These are phyloP conservation scores for Micractinium sp. DNA, from an alignment of 139 green algal species.

Conservation along the genomic window DNA sequence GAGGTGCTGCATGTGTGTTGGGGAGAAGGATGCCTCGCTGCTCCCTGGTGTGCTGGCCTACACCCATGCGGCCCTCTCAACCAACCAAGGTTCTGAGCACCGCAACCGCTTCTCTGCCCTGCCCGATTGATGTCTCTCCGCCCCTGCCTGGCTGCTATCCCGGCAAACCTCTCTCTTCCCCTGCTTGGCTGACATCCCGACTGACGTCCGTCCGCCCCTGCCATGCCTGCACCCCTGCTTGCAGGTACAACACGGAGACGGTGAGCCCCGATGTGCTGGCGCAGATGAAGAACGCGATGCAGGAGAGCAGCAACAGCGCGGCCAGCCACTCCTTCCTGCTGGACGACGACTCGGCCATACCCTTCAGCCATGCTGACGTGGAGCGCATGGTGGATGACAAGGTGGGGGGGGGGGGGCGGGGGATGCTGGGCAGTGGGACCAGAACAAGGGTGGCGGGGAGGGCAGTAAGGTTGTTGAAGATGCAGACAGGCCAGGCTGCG, in stretches of 20 bases:
- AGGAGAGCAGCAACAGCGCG: constrained; percentile 71
- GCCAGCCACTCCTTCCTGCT: constrained; percentile 96
- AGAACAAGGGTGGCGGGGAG: too few relatives aligned
- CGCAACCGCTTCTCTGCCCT: background rate
- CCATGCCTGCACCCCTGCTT: background rate
- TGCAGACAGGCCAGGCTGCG: background rate
- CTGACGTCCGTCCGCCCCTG: background rate
- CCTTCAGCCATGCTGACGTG: constrained; percentile 84
- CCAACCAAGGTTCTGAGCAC: too few relatives aligned
- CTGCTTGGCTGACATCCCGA: background rate
- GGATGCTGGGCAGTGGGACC: too few relatives aligned
- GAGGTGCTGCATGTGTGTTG: too few relatives aligned
- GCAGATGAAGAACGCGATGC: constrained; percentile 92
- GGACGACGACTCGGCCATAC: constrained; percentile 95
- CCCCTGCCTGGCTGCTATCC: background rate
- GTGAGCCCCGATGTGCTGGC: constrained; percentile 85
- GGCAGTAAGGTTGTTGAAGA: background rate
- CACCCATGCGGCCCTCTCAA: too few relatives aligned
- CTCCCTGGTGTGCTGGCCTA: too few relatives aligned
- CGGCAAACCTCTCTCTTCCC: too few relatives aligned
- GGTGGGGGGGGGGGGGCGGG: background rate
- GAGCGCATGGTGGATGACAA: constrained; percentile 68
- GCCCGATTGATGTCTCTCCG: background rate
- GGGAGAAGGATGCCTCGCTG: too few relatives aligned
- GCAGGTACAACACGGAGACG: constrained; percentile 96